These are phyloP conservation scores for Pseudogymnoascus sp. DNA, from an alignment of 2,329 filamentous ascomycete species.

Conservation along the genomic window DNA sequence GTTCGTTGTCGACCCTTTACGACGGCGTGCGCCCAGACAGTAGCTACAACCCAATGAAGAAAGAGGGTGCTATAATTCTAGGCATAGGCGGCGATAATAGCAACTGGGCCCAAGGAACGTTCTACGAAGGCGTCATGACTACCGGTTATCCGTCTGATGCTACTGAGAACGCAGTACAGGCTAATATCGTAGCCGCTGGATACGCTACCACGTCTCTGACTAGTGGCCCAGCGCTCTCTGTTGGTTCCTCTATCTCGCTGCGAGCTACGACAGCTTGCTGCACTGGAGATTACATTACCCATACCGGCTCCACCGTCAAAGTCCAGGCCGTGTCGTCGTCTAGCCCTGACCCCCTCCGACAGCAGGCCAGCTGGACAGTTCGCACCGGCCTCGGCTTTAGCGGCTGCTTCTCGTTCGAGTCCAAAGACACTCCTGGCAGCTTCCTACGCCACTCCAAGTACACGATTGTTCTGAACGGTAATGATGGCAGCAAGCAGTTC, in stretches of 20 bases:
- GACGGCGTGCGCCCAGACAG: slow-evolving; percentile 45
- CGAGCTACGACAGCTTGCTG: slow-evolving; percentile 47
- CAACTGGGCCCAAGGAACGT: slow-evolving; percentile 50
- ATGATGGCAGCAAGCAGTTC: slow-evolving; percentile 49
- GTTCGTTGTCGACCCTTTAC: slow-evolving; percentile 47
- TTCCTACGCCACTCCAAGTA: slow-evolving; percentile 51
- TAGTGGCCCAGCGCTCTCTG: slow-evolving; percentile 40
- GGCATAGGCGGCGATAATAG: slow-evolving; percentile 65
- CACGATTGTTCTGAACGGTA: slow-evolving; percentile 39
- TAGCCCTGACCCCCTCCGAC: slow-evolving; percentile 41
- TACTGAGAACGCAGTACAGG: slow-evolving; percentile 50
- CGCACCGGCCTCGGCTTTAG: slow-evolving; percentile 47
- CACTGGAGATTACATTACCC: slow-evolving; percentile 46
- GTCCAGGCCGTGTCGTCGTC: slow-evolving; percentile 48
- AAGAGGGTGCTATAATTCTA: slow-evolving; percentile 59
- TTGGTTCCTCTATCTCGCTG: slow-evolving; percentile 46
- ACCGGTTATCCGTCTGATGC: slow-evolving; percentile 51
- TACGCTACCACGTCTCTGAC: slow-evolving; percentile 43
- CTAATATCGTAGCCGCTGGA: slow-evolving; percentile 50
- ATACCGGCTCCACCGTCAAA: slow-evolving; percentile 42
- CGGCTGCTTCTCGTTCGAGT: slow-evolving; percentile 54
- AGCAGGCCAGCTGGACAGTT: slow-evolving; percentile 46
- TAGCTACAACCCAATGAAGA: slow-evolving; percentile 42
- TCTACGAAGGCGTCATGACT: slow-evolving; percentile 60
- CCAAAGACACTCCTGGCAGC: slow-evolving; percentile 47